These are phyloP conservation scores for Fusarium sp. DNA, from an alignment of 2,329 filamentous ascomycete genomes.

Conservation along the genomic window DNA sequence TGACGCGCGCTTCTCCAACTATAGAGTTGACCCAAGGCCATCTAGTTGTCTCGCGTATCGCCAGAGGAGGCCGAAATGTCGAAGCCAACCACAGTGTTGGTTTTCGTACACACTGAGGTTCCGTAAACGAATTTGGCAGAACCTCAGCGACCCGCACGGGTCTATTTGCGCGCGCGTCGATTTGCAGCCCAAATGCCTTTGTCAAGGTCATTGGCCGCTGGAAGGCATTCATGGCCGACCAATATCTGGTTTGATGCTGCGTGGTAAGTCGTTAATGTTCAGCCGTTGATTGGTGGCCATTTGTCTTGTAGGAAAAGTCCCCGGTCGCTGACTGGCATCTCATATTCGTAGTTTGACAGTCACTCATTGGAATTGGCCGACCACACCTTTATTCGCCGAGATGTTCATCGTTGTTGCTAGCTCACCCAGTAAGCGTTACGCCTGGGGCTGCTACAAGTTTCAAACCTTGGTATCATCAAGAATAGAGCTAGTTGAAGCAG, in stretches of 20 bases:
- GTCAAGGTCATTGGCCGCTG: neutral
- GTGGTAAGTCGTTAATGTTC: slow-evolving; percentile 4
- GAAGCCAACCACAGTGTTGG: neutral
- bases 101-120: slow-evolving; percentile 11
- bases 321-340: slow-evolving; percentile 7
- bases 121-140: neutral
- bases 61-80: slow-evolving; percentile 2
- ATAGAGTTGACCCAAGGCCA: neutral
- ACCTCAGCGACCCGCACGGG: neutral
- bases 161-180: slow-evolving; percentile 28
- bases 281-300: slow-evolving; percentile 23
- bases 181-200: neutral
- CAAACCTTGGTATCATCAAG: slow-evolving; percentile 10
- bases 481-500: slow-evolving; percentile 12
- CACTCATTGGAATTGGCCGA: slow-evolving; percentile 8
- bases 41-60: slow-evolving; percentile 11
- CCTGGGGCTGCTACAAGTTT: slow-evolving; percentile 1
- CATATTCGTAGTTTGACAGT: slow-evolving; percentile 12
- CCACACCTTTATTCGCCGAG: slow-evolving; percentile 1
- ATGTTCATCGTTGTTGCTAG: neutral
- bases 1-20: slow-evolving; percentile 35
- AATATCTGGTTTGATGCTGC: neutral
- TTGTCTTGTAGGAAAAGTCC: neutral
- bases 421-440: slow-evolving; percentile 5
- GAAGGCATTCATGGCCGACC: neutral